Conservation (phyloP, 2,329 filamentous ascomycete species). For the Neonectria punicea region DNA sequence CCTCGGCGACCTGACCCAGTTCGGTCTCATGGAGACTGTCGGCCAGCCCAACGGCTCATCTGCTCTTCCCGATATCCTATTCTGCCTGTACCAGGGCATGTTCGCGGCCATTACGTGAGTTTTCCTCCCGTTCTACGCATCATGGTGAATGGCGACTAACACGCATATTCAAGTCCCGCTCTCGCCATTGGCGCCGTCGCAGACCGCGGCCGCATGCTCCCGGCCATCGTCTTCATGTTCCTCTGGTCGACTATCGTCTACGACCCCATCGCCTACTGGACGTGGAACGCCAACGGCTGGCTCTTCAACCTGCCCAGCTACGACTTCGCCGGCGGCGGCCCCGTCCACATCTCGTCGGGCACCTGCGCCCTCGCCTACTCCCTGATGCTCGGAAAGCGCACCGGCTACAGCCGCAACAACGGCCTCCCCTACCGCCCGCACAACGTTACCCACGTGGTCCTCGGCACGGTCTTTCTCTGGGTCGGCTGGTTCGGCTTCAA, state of each 20-base stretch:
- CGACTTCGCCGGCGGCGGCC: slow-evolving; percentile 80
- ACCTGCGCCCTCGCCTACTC: slow-evolving; percentile 78
- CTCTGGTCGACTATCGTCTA: slow-evolving; percentile 78
- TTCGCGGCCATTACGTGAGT: slow-evolving; percentile 88
- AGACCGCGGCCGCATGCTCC: slow-evolving; percentile 70
- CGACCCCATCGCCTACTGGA: slow-evolving; percentile 80
- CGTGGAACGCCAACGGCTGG: slow-evolving; percentile 81
- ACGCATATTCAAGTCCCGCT: slow-evolving; percentile 58
- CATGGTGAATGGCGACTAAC: slow-evolving; percentile 9
- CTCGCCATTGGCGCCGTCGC: slow-evolving; percentile 70
- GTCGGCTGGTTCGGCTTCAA: slow-evolving; percentile 98
- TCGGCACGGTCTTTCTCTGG: slow-evolving; percentile 84
- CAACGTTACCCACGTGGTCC: slow-evolving; percentile 78
- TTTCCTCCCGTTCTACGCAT: neutral
- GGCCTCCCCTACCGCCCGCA: slow-evolving; percentile 76
- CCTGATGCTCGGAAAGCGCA: slow-evolving; percentile 76
- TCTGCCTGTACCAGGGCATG: slow-evolving; percentile 89
- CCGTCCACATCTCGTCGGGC: slow-evolving; percentile 79
- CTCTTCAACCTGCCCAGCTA: slow-evolving; percentile 74
- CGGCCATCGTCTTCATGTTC: slow-evolving; percentile 74
- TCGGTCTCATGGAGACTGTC: slow-evolving; percentile 82
- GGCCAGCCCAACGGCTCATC: slow-evolving; percentile 77
- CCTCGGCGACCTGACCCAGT: slow-evolving; percentile 83
- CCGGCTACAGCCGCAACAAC: slow-evolving; percentile 68
- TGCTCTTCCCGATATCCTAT: slow-evolving; percentile 83